These are phyloP conservation scores for Macrophomina pseudophaseolina DNA, from an alignment of 2,329 filamentous ascomycete species.

Conservation along the genomic window DNA sequence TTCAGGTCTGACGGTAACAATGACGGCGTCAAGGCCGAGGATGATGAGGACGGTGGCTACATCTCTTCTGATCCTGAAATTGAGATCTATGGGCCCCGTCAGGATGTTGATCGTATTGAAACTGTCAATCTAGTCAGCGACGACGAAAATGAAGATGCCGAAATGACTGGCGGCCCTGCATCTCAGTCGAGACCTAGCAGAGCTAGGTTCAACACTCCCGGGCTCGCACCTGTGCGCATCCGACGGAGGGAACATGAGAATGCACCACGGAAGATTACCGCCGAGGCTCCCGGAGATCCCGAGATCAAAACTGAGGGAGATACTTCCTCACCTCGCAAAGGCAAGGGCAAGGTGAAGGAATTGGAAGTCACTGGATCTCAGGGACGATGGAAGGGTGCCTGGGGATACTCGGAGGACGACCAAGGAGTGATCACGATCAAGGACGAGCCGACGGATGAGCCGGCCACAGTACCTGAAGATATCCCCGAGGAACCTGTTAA, in stretches of 20 bases:
- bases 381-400: slow-evolving; percentile 51
- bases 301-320: slow-evolving; percentile 41
- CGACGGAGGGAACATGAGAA: slow-evolving; percentile 62
- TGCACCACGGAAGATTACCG: slow-evolving; percentile 58
- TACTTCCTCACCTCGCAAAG: slow-evolving; percentile 35
- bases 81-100: slow-evolving; percentile 53
- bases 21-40: slow-evolving; percentile 38
- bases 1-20: slow-evolving; percentile 28
- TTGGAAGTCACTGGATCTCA: slow-evolving; percentile 49
- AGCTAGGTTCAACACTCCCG: slow-evolving; percentile 28
- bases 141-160: slow-evolving; percentile 49
- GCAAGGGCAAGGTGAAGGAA: slow-evolving; percentile 50
- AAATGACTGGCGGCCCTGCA: slow-evolving; percentile 34
- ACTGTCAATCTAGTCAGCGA: slow-evolving; percentile 60
- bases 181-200: slow-evolving; percentile 24
- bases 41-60: slow-evolving; percentile 45
- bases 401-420: slow-evolving; percentile 48
- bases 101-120: slow-evolving; percentile 62
- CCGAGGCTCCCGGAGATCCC: slow-evolving; percentile 55
- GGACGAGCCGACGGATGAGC: slow-evolving; percentile 58
- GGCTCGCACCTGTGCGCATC: slow-evolving; percentile 60
- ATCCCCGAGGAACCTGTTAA: slow-evolving; percentile 30
- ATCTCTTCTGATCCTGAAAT: slow-evolving; percentile 58
- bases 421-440: slow-evolving; percentile 53
- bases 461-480: slow-evolving; percentile 40